Conservation (phyloP, 306 rosid genomes). For the cucumber (Cucumis sativus) region Cucumber_9930_V3 NC_026659.2:17768501-17769000, state of each 20-base stretch:
- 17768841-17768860: neutral
- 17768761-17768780: neutral
- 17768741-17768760: neutral
- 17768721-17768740: neutral
- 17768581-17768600: constrained; percentile 6
- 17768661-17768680: constrained; percentile 94
- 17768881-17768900: neutral
- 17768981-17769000: neutral
- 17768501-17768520: constrained; percentile 68
- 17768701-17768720: neutral
- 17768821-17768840: neutral
- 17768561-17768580: neutral
- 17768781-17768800: neutral
- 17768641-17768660: constrained; percentile 81
- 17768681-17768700: constrained; percentile 9
- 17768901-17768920: neutral
- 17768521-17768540: constrained; percentile 7
- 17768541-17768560: constrained; percentile 9
- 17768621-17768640: constrained; percentile 91
- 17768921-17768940: neutral
- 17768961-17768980: neutral
- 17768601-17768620: constrained; percentile 99
- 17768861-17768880: neutral
- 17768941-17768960: neutral
- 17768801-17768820: neutral